Evolutionary conservation across 2,329 filamentous ascomycete genomes (phyloP).

Genomic region (Sporothrix pallida): DNA sequence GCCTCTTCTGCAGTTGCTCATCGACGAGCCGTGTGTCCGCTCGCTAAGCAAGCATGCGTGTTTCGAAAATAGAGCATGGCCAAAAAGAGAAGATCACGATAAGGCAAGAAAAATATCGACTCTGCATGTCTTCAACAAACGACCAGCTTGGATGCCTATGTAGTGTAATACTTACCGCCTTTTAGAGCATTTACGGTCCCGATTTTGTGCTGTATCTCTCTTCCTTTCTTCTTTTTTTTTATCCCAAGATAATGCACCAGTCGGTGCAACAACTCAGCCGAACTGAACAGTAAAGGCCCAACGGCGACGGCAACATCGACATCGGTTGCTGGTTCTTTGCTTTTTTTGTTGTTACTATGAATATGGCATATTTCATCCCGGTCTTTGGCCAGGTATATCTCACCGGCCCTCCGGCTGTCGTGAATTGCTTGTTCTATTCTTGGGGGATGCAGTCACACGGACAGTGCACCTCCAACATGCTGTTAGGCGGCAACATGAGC

Average conservation of each 20-base stretch:
- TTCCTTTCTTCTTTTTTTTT: no score
- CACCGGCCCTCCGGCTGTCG: not conserved
- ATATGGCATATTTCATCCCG: not conserved
- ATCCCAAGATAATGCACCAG: no score
- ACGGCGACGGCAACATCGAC: not conserved
- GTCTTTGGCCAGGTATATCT: not conserved
- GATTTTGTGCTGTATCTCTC: no score
- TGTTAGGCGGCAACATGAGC: not conserved
- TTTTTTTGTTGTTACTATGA: not conserved
- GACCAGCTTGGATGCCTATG: no score
- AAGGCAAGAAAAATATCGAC: no score
- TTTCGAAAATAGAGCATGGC: not conserved
- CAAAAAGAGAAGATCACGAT: no score
- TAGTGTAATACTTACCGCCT: no score
- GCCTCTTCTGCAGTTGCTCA: not conserved
- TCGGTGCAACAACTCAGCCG: not conserved
- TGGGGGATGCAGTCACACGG: not conserved
- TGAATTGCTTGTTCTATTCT: not conserved
- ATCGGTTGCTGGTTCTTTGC: not conserved
- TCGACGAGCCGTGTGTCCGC: constrained; percentile 2
- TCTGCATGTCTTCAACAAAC: not conserved
- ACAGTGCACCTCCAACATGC: not conserved
- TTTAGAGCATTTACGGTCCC: no score
- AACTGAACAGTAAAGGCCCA: not conserved
- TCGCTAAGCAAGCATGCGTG: constrained; percentile 8